phyloP scores from a whole-genome alignment of 208 protist species.

The Leishmania martiniquensis region DNA sequence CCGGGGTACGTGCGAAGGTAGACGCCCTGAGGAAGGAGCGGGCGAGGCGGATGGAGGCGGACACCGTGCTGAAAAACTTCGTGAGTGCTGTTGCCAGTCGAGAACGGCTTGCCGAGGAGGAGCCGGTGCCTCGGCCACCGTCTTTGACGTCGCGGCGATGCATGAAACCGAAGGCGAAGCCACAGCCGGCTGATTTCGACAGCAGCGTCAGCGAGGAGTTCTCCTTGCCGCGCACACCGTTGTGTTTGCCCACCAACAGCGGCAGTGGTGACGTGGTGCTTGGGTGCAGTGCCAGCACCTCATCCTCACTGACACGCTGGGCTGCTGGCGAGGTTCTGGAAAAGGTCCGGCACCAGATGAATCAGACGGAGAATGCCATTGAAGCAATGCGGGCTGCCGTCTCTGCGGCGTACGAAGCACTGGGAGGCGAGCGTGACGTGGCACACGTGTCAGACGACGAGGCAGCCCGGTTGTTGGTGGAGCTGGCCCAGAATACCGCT shows the following conservation, averaged over 20 bases:
- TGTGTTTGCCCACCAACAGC: not conserved
- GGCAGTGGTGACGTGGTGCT: not conserved
- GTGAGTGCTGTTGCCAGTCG: slow-evolving; percentile 2
- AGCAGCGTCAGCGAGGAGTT: not conserved
- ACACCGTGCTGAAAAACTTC: slow-evolving; percentile 1
- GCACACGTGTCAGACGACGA: slow-evolving; percentile 16
- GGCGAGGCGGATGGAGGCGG: not conserved
- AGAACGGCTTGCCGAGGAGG: not conserved
- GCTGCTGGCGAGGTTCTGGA: slow-evolving; percentile 16
- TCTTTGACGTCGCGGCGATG: not conserved
- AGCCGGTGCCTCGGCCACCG: not conserved
- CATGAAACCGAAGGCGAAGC: not conserved
- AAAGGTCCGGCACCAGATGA: slow-evolving; percentile 33
- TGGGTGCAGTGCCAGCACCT: not conserved
- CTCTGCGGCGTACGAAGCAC: slow-evolving; percentile 30
- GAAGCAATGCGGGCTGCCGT: slow-evolving; percentile 41
- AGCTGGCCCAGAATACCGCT: slow-evolving; percentile 21
- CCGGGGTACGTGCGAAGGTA: slow-evolving; percentile 27
- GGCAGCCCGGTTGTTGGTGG: slow-evolving; percentile 11
- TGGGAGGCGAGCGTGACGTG: slow-evolving; percentile 35
- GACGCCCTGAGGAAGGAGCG: slow-evolving; percentile 22
- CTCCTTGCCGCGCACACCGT: slow-evolving; percentile 3
- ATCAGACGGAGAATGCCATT: slow-evolving; percentile 27
- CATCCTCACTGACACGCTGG: not conserved
- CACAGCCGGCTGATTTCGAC: not conserved